These are phyloP conservation scores for Dendrobium chrysotoxum DNA, from an alignment of 106 monocot genomes.

Conservation along the genomic window DNA sequence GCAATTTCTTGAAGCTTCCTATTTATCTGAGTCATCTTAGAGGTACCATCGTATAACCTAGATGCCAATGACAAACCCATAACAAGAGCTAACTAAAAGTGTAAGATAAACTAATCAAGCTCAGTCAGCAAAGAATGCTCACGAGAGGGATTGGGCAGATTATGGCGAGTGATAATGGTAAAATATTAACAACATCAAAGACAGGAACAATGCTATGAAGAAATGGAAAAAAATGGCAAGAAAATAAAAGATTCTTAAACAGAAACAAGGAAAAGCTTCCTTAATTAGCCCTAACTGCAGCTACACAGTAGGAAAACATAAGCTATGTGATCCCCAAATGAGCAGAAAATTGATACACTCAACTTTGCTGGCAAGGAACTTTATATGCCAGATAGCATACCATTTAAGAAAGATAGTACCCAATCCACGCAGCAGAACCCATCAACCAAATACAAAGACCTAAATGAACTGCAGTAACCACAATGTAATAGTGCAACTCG, in stretches of 20 bases:
- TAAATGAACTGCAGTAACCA: not conserved
- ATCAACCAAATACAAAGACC: not conserved
- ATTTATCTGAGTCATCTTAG: not conserved
- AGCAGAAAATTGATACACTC: not conserved
- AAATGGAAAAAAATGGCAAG: not conserved
- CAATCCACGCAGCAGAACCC: not conserved
- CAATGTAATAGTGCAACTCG: not conserved
- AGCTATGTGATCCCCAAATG: not conserved
- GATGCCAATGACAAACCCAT: not conserved
- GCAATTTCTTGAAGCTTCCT: not conserved
- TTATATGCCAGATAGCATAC: not conserved
- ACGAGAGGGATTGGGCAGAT: not conserved
- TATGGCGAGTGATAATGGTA: not conserved
- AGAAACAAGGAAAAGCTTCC: not conserved
- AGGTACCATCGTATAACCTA: not conserved
- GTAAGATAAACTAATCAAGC: not conserved
- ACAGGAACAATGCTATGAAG: not conserved
- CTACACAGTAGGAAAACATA: not conserved
- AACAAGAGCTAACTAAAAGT: not conserved
- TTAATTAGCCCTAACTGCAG: not conserved
- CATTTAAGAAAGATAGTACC: not conserved
- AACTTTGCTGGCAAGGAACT: not conserved
- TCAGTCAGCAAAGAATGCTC: not conserved
- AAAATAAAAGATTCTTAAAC: not conserved
- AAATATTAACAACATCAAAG: not conserved